These are phyloP conservation scores for Iberis pinnata DNA, from an alignment of 345 rosid species.

Conservation along the genomic window DNA sequence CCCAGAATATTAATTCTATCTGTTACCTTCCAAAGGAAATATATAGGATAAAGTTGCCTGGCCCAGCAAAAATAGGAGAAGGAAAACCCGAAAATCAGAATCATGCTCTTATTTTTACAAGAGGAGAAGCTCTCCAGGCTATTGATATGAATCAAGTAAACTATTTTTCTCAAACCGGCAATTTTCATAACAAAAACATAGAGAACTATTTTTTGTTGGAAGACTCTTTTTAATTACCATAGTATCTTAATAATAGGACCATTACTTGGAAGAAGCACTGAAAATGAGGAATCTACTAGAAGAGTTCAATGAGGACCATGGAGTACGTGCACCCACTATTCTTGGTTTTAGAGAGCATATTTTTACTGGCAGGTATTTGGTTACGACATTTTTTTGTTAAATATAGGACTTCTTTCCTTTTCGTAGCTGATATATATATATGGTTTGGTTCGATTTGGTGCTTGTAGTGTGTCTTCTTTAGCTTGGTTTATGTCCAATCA, in stretches of 20 bases:
- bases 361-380: conserved; percentile 82
- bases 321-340: conserved; percentile 84
- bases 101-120: conserved; percentile 81
- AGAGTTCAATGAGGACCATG: conserved; percentile 94
- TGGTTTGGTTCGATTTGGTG: conserved; percentile 14
- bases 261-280: conserved; percentile 94
- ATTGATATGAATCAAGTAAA: conserved; percentile 97
- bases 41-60: conserved; percentile 86
- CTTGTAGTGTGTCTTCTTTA: conserved; percentile 85
- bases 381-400: neutral
- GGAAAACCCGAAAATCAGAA: conserved; percentile 98
- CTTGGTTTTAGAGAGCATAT: conserved; percentile 96
- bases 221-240: conserved; percentile 17
- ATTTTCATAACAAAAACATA: neutral
- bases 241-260: conserved; percentile 49
- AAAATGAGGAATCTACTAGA: conserved; percentile 96
- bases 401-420: neutral
- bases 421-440: conserved; percentile 9
- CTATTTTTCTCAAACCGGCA: neutral
- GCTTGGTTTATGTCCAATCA: conserved; percentile 99
- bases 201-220: conserved; percentile 1
- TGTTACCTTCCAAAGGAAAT: conserved; percentile 54
- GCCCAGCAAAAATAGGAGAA: conserved; percentile 84
- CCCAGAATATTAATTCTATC: neutral
- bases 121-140: conserved; percentile 96